Percentiles rank a stretch among this genome's conserved stretches.
Conservation (phyloP, 2,329 filamentous ascomycete species). For the Aspergillus awamori region DNA sequence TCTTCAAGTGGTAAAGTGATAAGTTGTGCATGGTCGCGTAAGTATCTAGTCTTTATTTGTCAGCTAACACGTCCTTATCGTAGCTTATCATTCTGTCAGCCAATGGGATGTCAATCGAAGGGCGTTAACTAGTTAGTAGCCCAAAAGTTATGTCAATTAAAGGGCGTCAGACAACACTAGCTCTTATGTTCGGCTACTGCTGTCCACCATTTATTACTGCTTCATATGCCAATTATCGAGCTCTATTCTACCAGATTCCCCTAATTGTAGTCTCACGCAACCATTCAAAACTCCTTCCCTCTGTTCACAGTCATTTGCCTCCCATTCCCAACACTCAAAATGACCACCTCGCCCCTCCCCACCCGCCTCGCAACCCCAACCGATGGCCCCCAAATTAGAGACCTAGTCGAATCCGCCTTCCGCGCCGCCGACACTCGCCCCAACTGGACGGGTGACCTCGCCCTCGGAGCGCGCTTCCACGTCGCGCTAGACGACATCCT, state of each 20-base stretch:
- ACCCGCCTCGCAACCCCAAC: slow-evolving; percentile 39
- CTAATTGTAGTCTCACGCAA: neutral
- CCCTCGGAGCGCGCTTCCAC: slow-evolving; percentile 29
- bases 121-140: neutral
- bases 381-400: slow-evolving; percentile 41
- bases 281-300: neutral
- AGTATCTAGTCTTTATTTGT: no score
- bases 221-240: no score
- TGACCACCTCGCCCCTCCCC: neutral
- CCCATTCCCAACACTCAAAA: neutral
- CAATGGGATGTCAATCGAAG: neutral
- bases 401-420: slow-evolving; percentile 47
- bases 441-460: slow-evolving; percentile 41
- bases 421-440: slow-evolving; percentile 43
- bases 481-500: slow-evolving; percentile 27
- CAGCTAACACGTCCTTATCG: neutral
- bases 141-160: neutral
- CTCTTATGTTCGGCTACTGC: neutral
- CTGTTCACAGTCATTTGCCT: no score
- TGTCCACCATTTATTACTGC: neutral
- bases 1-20: no score
- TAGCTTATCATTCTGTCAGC: neutral
- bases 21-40: no score
- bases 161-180: neutral
- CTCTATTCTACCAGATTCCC: neutral